Evolutionary conservation across 768 basidiomycete genomes (phyloP).

Genomic region (Xanthoconium purpureum): DNA sequence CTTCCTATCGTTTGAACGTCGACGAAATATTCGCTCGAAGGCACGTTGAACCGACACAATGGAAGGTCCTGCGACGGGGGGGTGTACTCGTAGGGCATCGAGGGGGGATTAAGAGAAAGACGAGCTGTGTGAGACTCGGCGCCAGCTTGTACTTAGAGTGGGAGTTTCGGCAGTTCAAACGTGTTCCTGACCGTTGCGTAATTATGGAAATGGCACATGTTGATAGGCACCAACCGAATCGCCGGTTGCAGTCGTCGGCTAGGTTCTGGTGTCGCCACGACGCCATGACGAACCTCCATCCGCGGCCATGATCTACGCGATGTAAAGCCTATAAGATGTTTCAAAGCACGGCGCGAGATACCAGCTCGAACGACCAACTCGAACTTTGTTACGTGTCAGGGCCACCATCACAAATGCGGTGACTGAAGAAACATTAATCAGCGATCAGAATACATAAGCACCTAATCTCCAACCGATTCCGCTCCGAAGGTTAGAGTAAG

Average conservation of each 20-base stretch:
- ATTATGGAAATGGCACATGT: slow-evolving; percentile 11
- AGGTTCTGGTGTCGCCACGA: too few species aligned
- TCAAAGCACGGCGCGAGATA: too few species aligned
- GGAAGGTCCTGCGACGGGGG: slow-evolving; percentile 16
- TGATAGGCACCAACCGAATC: background rate
- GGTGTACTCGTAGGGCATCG: slow-evolving; percentile 20
- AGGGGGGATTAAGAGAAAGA: background rate
- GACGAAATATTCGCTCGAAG: slow-evolving; percentile 2
- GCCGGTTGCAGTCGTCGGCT: background rate
- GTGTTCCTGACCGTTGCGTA: slow-evolving; percentile 18
- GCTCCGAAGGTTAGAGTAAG: background rate
- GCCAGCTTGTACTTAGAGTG: slow-evolving; percentile 12
- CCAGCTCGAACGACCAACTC: too few species aligned
- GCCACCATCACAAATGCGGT: slow-evolving; percentile 1
- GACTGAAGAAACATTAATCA: background rate
- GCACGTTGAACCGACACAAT: slow-evolving; percentile 9
- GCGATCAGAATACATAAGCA: background rate
- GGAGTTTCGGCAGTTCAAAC: slow-evolving; percentile 11
- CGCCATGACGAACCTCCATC: too few species aligned
- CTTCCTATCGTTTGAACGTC: slow-evolving; percentile 14
- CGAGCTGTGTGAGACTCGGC: slow-evolving; percentile 1
- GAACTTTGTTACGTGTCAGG: too few species aligned
- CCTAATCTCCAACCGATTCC: too few species aligned
- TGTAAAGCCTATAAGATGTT: too few species aligned
- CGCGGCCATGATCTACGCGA: too few species aligned